Evolutionary conservation across 177 flowering plant species (phyloP).

Genomic region (Vitis hybrid): DNA sequence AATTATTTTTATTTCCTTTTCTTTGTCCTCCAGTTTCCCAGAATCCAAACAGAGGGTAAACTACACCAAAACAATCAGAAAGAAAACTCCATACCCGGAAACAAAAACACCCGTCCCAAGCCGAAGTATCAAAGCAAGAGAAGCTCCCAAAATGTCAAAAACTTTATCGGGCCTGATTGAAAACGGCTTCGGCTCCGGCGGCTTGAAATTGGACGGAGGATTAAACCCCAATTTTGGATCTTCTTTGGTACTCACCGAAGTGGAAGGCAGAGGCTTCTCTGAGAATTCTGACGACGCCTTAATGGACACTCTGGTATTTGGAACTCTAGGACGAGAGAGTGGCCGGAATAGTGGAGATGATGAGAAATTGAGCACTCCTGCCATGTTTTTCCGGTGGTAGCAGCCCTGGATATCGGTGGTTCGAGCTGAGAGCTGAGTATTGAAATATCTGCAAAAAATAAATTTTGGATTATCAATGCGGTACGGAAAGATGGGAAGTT

Average conservation of each 20-base stretch:
- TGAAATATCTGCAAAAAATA: no score
- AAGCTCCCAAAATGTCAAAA: conserved; percentile 63
- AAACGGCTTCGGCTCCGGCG: conserved; percentile 80
- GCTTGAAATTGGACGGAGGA: conserved; percentile 80
- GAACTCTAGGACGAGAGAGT: conserved; percentile 12
- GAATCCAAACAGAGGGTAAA: not conserved
- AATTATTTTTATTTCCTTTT: not conserved
- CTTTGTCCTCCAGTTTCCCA: no score
- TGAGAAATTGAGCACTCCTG: conserved; percentile 39
- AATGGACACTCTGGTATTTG: conserved; percentile 15
- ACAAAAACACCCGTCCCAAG: conserved; percentile 72
- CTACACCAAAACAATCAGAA: not conserved
- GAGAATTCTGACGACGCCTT: conserved; percentile 46
- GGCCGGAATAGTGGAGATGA: conserved; percentile 32
- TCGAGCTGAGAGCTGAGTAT: fast-evolving
- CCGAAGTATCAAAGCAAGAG: conserved; percentile 66
- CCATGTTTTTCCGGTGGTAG: conserved; percentile 35
- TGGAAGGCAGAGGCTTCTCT: conserved; percentile 25
- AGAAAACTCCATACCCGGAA: conserved; percentile 46
- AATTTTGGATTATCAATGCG: no score
- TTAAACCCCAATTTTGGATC: conserved; percentile 23
- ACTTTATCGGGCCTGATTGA: conserved; percentile 61
- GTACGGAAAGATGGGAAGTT: no score
- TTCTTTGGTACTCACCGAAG: conserved; percentile 23
- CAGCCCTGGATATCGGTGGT: no score